Percentiles rank a stretch among this genome's conserved stretches.
phyloP scores from a whole-genome alignment of 257 asterid species.

The Solanum rostratum region DNA sequence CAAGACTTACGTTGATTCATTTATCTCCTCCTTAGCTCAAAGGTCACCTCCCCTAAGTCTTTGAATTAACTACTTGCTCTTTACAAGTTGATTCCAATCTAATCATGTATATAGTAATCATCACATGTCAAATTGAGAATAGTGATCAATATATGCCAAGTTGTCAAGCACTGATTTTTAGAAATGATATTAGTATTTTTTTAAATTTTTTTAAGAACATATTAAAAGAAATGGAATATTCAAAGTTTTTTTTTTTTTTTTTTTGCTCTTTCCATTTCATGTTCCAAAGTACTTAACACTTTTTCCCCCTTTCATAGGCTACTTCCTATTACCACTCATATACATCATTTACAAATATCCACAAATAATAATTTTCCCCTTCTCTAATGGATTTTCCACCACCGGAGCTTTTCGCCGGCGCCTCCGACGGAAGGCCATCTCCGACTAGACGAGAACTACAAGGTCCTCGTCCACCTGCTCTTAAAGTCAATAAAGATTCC shows the following conservation, averaged over 20 bases:
- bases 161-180: neutral
- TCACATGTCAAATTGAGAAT: neutral
- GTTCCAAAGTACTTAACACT: neutral
- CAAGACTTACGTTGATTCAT: too few relatives aligned
- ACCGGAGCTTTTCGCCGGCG: conserved; percentile 35
- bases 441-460: conserved; percentile 53
- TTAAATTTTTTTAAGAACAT: neutral
- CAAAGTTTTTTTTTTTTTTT: neutral
- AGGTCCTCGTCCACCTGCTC: conserved; percentile 91
- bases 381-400: conserved; percentile 1
- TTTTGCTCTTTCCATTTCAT: neutral
- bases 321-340: neutral
- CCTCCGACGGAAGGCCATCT: conserved; percentile 35
- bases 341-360: neutral
- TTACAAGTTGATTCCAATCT: neutral
- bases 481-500: conserved; percentile 84
- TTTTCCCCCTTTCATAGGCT: neutral
- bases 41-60: too few relatives aligned
- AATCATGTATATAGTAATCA: neutral
- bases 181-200: neutral
- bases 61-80: too few relatives aligned
- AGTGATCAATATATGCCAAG: neutral
- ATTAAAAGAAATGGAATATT: neutral
- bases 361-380: neutral
- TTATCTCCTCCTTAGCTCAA: too few relatives aligned